phyloP scores from a whole-genome alignment of 164 flowering plant species.

The Euptelea pleiosperma region DNA sequence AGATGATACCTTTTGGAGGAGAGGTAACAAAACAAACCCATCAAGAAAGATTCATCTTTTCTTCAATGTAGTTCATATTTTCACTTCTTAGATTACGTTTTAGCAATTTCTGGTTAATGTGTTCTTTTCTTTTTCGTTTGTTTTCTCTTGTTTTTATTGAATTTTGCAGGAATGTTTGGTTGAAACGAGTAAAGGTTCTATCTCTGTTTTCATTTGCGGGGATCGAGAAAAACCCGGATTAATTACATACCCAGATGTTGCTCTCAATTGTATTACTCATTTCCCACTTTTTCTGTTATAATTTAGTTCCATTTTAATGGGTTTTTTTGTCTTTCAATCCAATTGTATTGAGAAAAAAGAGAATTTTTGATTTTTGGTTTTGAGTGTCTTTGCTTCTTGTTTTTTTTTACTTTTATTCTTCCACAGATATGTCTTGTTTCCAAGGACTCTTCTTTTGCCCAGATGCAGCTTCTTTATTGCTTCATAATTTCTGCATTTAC shows the following conservation, averaged over 20 bases:
- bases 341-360: not conserved
- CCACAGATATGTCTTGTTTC: conserved; percentile 59
- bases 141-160: not conserved
- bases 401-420: too few species aligned
- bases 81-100: not conserved
- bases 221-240: conserved; percentile 71
- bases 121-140: conserved; percentile 1
- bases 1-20: conserved; percentile 50
- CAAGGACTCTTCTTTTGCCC: conserved; percentile 63
- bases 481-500: conserved; percentile 70
- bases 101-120: conserved; percentile 2
- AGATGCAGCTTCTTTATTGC: conserved; percentile 64
- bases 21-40: conserved; percentile 34
- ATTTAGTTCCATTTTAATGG: not conserved
- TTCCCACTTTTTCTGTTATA: conserved; percentile 7
- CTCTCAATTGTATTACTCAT: conserved; percentile 55
- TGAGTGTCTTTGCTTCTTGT: conserved; percentile 6
- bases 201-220: conserved; percentile 62
- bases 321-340: conserved; percentile 7
- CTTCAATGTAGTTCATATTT: conserved; percentile 13
- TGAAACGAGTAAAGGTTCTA: conserved; percentile 51
- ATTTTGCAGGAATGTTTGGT: conserved; percentile 50
- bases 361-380: not conserved
- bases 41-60: not conserved
- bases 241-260: conserved; percentile 70